A percentile compares a stretch with the other conserved stretches of the same genome.
phyloP scores from a whole-genome alignment of 306 rosid genomes.

The Rosa lucieae region DNA sequence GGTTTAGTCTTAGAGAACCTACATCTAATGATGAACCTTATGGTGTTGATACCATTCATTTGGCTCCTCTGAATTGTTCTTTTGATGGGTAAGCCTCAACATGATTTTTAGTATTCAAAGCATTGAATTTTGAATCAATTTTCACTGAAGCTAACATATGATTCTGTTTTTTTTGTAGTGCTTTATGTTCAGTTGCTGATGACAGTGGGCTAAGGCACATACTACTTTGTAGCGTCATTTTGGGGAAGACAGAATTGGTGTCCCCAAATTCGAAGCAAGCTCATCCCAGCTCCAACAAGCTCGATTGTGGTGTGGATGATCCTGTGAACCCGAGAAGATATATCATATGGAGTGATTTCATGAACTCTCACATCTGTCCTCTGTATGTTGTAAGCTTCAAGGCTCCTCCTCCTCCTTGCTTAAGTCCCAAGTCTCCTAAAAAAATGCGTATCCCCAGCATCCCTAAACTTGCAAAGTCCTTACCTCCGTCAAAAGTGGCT shows the following conservation, averaged over 20 bases:
- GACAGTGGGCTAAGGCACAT: slow-evolving; percentile 47
- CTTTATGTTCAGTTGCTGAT: slow-evolving; percentile 20
- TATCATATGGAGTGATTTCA: slow-evolving; percentile 46
- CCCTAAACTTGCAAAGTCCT: not conserved
- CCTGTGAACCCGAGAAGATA: slow-evolving; percentile 35
- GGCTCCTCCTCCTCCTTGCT: not conserved
- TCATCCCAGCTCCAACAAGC: slow-evolving; percentile 39
- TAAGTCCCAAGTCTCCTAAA: not conserved
- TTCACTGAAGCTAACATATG: not conserved
- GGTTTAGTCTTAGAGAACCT: not conserved
- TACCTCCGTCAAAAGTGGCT: not conserved
- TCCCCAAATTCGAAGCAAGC: not conserved
- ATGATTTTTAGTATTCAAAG: not conserved
- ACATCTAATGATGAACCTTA: not conserved
- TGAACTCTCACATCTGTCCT: slow-evolving; percentile 55
- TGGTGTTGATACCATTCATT: slow-evolving; percentile 1
- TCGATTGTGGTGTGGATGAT: slow-evolving; percentile 52
- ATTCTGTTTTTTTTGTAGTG: not conserved
- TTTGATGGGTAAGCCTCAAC: not conserved
- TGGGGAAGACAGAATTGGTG: slow-evolving; percentile 49
- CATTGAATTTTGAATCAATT: not conserved
- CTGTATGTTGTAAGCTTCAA: slow-evolving; percentile 45
- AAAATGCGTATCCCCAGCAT: not conserved
- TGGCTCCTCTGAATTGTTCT: not conserved
- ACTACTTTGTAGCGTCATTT: slow-evolving; percentile 47